Evolutionary conservation across 345 rosid genomes (phyloP).

Genomic region (Dovyalis caffra): DNA sequence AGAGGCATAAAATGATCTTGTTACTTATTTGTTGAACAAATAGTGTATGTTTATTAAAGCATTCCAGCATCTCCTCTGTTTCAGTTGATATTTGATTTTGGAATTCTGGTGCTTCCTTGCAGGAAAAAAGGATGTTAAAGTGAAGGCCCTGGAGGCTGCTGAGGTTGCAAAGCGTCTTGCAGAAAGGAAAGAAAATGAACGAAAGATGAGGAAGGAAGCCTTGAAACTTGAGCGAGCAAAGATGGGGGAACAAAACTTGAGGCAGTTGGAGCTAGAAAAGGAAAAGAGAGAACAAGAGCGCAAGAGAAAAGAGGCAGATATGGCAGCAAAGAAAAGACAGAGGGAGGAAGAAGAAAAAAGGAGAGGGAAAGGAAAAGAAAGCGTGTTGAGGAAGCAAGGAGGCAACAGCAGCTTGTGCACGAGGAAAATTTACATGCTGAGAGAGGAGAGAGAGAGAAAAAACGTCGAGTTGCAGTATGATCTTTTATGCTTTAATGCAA

Average conservation of each 20-base stretch:
- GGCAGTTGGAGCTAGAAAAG: conserved; percentile 62
- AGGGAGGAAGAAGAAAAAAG: conserved; percentile 74
- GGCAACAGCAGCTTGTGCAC: conserved; percentile 44
- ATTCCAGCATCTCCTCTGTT: background rate
- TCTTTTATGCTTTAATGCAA: background rate
- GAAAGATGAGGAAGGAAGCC: conserved; percentile 82
- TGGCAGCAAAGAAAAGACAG: conserved; percentile 67
- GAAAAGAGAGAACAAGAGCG: conserved; percentile 72
- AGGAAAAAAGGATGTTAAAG: conserved; percentile 92
- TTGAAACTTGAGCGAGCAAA: conserved; percentile 74
- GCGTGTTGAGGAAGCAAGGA: conserved; percentile 57
- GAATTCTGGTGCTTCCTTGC: conserved; percentile 8
- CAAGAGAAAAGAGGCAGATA: conserved; percentile 73
- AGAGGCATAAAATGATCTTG: background rate
- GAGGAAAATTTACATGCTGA: conserved; percentile 44
- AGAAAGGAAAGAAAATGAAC: conserved; percentile 80
- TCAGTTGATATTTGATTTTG: background rate
- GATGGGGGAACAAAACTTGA: conserved; percentile 61
- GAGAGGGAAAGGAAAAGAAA: conserved; percentile 72
- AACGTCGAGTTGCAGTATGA: conserved; percentile 43
- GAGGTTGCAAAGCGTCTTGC: conserved; percentile 79
- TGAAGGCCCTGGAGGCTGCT: conserved; percentile 89
- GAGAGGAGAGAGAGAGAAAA: conserved; percentile 49
- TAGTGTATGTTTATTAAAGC: background rate
- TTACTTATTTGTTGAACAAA: background rate